Evolutionary conservation across 805 yeast genomes (phyloP).

Genomic region (Saccharomycopsis javanensis): DNA sequence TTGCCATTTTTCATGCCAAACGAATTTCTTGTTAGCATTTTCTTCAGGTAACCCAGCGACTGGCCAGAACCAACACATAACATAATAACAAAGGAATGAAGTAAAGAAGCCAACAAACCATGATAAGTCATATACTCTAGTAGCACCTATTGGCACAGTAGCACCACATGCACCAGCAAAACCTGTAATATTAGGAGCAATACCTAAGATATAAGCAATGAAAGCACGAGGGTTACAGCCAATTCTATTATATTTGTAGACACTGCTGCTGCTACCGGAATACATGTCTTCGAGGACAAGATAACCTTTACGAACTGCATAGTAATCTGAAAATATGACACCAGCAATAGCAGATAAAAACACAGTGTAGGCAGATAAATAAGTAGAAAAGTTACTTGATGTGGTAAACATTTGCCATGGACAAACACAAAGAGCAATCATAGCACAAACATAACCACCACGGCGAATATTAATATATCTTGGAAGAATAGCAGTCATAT

Average conservation of each 20-base stretch:
- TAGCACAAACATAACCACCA: slow-evolving; percentile 72
- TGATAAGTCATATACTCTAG: slow-evolving; percentile 59
- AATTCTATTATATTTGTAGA: slow-evolving; percentile 48
- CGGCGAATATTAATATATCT: slow-evolving; percentile 63
- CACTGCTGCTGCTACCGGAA: slow-evolving; percentile 32
- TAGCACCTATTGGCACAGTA: slow-evolving; percentile 68
- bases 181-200: slow-evolving; percentile 77
- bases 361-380: slow-evolving; percentile 71
- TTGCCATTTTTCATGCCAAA: slow-evolving; percentile 54
- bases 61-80: slow-evolving; percentile 46
- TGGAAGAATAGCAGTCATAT: slow-evolving; percentile 57
- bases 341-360: slow-evolving; percentile 81
- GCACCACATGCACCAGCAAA: slow-evolving; percentile 74
- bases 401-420: slow-evolving; percentile 76
- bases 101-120: slow-evolving; percentile 68
- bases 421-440: slow-evolving; percentile 57
- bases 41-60: slow-evolving; percentile 35
- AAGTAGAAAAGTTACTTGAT: slow-evolving; percentile 67
- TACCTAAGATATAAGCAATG: slow-evolving; percentile 70
- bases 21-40: slow-evolving; percentile 35
- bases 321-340: slow-evolving; percentile 58
- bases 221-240: slow-evolving; percentile 84
- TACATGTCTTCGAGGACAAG: slow-evolving; percentile 58
- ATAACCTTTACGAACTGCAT: slow-evolving; percentile 63
- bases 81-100: slow-evolving; percentile 45